These are phyloP conservation scores for Dictyostelium firmibasis DNA, from an alignment of 78 protist species.

Conservation along the genomic window DNA sequence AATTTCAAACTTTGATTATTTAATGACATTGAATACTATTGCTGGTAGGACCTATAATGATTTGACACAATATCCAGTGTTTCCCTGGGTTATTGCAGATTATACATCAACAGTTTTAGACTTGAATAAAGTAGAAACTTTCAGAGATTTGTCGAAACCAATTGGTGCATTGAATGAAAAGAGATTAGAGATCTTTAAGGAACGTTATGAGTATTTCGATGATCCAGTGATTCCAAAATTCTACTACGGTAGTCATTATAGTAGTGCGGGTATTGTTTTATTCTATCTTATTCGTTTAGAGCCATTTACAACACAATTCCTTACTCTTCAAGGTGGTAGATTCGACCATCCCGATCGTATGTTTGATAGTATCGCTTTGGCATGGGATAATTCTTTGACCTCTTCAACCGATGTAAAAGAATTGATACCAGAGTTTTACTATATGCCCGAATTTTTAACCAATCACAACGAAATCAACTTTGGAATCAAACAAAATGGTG, in stretches of 20 bases:
- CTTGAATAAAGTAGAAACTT: constrained; percentile 73
- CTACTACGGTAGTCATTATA: constrained; percentile 88
- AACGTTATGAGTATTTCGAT: constrained; percentile 81
- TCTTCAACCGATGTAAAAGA: constrained; percentile 93
- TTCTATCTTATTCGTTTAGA: constrained; percentile 94
- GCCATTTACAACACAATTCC: constrained; percentile 93
- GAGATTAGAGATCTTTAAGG: constrained; percentile 61
- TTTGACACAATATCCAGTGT: constrained; percentile 96
- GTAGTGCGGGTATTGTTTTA: constrained; percentile 87
- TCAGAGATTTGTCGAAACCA: constrained; percentile 90
- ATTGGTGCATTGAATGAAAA: constrained; percentile 88
- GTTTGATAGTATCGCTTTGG: constrained; percentile 85
- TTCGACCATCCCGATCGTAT: constrained; percentile 98
- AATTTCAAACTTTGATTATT: constrained; percentile 88
- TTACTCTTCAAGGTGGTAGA: constrained; percentile 93
- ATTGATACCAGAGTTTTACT: constrained; percentile 93
- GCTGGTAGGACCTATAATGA: constrained; percentile 93
- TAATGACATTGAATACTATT: constrained; percentile 88
- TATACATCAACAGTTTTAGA: constrained; percentile 73
- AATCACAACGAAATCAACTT: constrained; percentile 86
- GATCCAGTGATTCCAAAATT: constrained; percentile 86
- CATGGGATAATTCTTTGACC: constrained; percentile 84
- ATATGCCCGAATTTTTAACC: constrained; percentile 89
- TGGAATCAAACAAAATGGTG: constrained; percentile 91
- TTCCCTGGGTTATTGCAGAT: constrained; percentile 95